Percentiles rank a stretch among this genome's conserved stretches.
These are phyloP conservation scores for Cladophialophora immunda DNA, from an alignment of 2,329 filamentous ascomycete species.

Conservation along the genomic window DNA sequence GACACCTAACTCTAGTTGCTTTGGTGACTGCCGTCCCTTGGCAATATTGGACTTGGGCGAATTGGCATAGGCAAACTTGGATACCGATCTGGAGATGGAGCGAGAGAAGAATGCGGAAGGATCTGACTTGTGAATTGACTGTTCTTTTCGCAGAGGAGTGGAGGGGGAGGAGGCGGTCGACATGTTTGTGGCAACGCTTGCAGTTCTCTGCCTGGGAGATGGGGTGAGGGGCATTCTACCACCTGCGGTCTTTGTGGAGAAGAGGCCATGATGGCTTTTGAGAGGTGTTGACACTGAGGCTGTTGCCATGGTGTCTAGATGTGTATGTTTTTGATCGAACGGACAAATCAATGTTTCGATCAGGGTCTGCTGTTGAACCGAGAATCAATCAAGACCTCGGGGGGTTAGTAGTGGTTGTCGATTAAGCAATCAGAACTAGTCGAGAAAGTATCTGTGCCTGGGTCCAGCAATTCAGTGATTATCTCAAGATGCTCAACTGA, in stretches of 20 bases:
- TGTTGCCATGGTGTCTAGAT: constrained; percentile 76
- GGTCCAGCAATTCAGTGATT: constrained; percentile 45
- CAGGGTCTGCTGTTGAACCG: constrained; percentile 41
- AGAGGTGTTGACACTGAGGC: constrained; percentile 84
- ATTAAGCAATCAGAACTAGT: constrained; percentile 47
- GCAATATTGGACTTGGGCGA: constrained; percentile 98
- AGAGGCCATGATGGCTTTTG: constrained; percentile 93
- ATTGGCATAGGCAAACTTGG: constrained; percentile 76
- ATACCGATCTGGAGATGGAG: constrained; percentile 58
- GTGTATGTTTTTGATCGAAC: constrained; percentile 49
- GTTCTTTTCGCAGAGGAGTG: constrained; percentile 71
- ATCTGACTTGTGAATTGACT: constrained; percentile 79
- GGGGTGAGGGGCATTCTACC: constrained; percentile 94
- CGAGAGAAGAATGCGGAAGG: constrained; percentile 81
- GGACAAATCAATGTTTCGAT: constrained; percentile 61
- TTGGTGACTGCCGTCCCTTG: constrained; percentile 75
- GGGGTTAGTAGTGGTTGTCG: constrained; percentile 45
- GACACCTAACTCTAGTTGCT: constrained; percentile 87
- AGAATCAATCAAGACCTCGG: constrained; percentile 42
- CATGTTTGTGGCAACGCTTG: constrained; percentile 52
- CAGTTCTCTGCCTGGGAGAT: constrained; percentile 75
- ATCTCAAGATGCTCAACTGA: constrained; percentile 49
- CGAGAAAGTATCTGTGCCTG: constrained; percentile 43
- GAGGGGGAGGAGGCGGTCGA: constrained; percentile 75
- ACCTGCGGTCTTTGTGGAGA: constrained; percentile 90